Evolutionary conservation across 1,284 basidiomycete genomes (phyloP), one percentile per base, ranked within the genome.

Genomic region (Pholiota adiposa): DNA sequence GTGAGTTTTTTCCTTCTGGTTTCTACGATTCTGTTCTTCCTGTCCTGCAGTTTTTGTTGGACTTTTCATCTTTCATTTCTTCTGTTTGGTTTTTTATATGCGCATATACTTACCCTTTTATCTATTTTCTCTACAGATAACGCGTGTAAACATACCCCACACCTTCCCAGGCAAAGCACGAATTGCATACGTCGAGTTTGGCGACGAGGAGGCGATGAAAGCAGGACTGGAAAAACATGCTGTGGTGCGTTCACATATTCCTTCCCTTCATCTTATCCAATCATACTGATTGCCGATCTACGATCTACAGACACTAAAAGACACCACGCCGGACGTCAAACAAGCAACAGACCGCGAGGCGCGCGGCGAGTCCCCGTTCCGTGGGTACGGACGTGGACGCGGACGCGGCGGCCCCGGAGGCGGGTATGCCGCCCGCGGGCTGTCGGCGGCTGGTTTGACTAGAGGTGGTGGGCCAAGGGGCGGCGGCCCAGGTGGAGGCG

Each of bases 141-240:
- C 84, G 33, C 81, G 83, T 57, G 81, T 95, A 63, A 84, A 85
- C 67, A 84, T 92, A 64, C 90, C 90, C 1, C 66, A 73, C 41
- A 71, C 77, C n/a, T 79, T 74, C 61, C 67, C 75, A 5, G 82
- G 83, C 25, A 83, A 83, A 58, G 77, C 79, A 66, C 87, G 79
- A 65, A 78, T 91, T 59, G 91, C 86, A 1, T 96, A 94, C 68
- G 85, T 96, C 60, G 94, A 96, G 72, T 96, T 96, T 73, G 89
- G 84, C 6, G 90, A 90, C 67, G 93, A 95, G 69, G 89, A 89
- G 49, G 81, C 86, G 21, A 92, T 95, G 90, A 89, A 85, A 68
- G 82, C 79, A 23, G 93, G 87, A 1, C 75, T 96, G 23, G 87
- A 85, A 63, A 88, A 86, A 66, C 86, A 90, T 67, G 83, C 80